Base-by-base conservation (phyloP, 2,329 filamentous ascomycete species). In the Sporothrix luriei region DNA sequence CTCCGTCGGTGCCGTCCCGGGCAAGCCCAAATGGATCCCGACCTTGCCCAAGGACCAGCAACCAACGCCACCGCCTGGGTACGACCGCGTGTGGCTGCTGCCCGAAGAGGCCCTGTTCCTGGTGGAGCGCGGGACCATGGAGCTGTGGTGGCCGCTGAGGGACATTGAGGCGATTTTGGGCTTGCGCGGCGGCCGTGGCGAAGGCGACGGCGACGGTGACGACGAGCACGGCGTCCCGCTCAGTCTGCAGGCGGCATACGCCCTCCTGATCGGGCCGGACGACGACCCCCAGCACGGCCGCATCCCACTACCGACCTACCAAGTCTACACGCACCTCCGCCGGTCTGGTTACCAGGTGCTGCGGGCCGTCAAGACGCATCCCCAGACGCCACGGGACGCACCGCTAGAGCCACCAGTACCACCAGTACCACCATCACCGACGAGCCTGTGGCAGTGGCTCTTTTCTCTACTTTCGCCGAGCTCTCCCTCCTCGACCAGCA, bases 101-200 rank as follows among this genome's bases (percentile, higher is more conserved):
- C 94, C 94, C 0, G 95, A 99, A 77, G 95, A 99, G 79, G 92
- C 93, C 6, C 83, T 99, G 68, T 97, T 93, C 76, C 79, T 97
- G 72, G 84, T 98, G 10, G 95, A 99, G 81, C 84, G 95, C 75
- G 95, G 94, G 0, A 93, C 87, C 61, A 76, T 98, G 75, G 93
- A 98, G 78, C 85, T 97, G 52, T 90, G 93, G 83, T 97, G 92
- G 92, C 92, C 92, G 1, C 79, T 81, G 57, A 78, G 79, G 69
- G 76, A 80, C n/a, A 79, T 89, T 54, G 83, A 84, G 48, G 76
- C 85, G 2, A 78, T 86, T 57, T 80, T 83, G 2, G 74, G 14
- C 19, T 19, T 40, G 33, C 7, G 6, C 21, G 9, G 38, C 14
- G 5, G 21, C n/a, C 48, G 43, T 14, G 21, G 24, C 1, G 76